Evolutionary conservation across 257 asterid genomes (phyloP).

Genomic region (Salvia miltiorrhiza): DNA sequence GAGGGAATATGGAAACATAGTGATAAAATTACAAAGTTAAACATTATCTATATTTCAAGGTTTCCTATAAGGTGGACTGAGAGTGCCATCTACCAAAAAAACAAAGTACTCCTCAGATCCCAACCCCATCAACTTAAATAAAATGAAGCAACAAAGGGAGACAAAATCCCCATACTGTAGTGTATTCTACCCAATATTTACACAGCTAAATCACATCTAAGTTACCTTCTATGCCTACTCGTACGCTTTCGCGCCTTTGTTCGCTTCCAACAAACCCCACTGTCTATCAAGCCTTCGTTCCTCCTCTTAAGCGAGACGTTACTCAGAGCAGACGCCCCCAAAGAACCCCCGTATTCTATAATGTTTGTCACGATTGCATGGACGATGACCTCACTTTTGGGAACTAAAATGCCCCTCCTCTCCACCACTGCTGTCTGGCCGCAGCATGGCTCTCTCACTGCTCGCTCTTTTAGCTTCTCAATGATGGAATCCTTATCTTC

Average conservation of each 20-base stretch:
- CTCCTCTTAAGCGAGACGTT: conserved; percentile 47
- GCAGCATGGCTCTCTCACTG: conserved; percentile 51
- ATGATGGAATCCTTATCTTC: conserved; percentile 54
- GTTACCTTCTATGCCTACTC: conserved; percentile 34
- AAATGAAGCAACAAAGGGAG: conserved; percentile 2
- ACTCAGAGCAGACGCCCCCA: conserved; percentile 21
- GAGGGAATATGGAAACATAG: not conserved
- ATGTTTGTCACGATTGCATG: conserved; percentile 73
- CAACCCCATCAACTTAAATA: conserved; percentile 1
- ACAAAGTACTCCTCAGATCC: conserved; percentile 25
- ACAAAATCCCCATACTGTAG: conserved; percentile 14
- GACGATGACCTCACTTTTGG: conserved; percentile 52
- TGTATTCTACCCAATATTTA: conserved; percentile 32
- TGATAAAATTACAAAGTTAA: conserved; percentile 13
- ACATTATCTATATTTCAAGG: not conserved
- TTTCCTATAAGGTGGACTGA: conserved; percentile 29
- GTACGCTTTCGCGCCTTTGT: conserved; percentile 49
- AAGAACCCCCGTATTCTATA: conserved; percentile 35
- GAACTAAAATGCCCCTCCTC: conserved; percentile 43
- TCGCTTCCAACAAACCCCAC: conserved; percentile 44
- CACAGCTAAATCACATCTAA: conserved; percentile 14
- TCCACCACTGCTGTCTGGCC: conserved; percentile 75
- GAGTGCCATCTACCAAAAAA: conserved; percentile 38
- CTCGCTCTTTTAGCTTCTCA: conserved; percentile 50
- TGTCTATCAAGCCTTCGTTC: conserved; percentile 31